Evolutionary conservation across 305 asterid genomes (phyloP), one percentile per base, ranked within the genome.

Genomic region (Galium porrigens): DNA sequence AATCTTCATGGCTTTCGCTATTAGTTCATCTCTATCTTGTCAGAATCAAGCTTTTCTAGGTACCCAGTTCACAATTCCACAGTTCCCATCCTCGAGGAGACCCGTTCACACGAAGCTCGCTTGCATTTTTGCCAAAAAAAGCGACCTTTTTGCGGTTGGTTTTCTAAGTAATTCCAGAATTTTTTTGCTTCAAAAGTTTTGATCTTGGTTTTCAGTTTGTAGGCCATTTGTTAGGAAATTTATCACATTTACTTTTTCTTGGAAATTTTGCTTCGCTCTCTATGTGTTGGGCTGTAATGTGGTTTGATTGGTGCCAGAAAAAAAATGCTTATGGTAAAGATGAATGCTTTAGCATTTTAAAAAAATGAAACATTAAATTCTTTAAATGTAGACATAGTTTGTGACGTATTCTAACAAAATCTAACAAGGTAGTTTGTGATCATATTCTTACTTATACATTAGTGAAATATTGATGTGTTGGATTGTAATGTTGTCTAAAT

Each of bases 1-100:
- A n/a, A 76, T 55, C 20, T 15, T 58, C 63, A 86, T 89, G 95
- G 94, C 97, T 67, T 67, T 72, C 70, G 82, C 83, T 72, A 65
- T 74, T n/a, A 75, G 81, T 57, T 77, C 84, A 15, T n/a, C 52
- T 72, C 84, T 66, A 36, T 68, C 54, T 42, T 32, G 51, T 68
- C 68, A 55, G 44, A 73, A 60, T 4, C 73, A 73, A 6, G 14
- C 65, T 64, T 62, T 78, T 39, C 58, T 61, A 6, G 34, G 64
- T n/a, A 33, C 70, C 52, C 75, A 44, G 46, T 61, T 55, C 39
- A 32, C 62, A 39, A 69, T 71, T 33, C 74, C 79, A 0, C n/a
- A 65, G 44, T 18, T 42, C 32, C 57, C 70, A 44, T 46, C 53
- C 6, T 17, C 67, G 15, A 48, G 68, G 20, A 65, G 56, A 30